phyloP scores from a whole-genome alignment of 176 grass and related monocot species.

The Lolium multiflorum region DNA sequence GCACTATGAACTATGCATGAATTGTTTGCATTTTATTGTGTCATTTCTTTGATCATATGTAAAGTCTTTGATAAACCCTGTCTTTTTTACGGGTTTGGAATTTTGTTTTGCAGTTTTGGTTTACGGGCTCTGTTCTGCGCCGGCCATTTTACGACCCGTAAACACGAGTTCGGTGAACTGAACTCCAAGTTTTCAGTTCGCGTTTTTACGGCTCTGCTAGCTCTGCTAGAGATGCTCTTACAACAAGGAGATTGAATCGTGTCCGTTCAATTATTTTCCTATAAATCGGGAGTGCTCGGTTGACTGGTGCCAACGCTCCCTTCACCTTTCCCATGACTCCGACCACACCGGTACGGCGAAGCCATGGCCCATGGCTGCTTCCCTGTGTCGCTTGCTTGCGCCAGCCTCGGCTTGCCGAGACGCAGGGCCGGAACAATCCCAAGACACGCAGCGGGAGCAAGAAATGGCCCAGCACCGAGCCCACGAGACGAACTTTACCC shows the following conservation, averaged over 20 bases:
- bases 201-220: no score
- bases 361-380: conserved; percentile 35
- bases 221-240: no score
- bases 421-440: background rate
- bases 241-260: background rate
- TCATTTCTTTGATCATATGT: no score
- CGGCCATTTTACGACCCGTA: no score
- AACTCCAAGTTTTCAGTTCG: no score
- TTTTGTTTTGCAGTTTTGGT: no score
- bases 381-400: conserved; percentile 33
- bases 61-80: no score
- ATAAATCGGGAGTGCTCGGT: background rate
- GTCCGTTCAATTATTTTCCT: background rate
- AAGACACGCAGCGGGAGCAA: conserved; percentile 17
- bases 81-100: no score
- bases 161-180: no score
- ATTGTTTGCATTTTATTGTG: no score
- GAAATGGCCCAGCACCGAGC: conserved; percentile 36
- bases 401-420: background rate
- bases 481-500: conserved; percentile 31
- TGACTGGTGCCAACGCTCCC: background rate
- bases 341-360: background rate
- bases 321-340: background rate
- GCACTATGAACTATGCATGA: no score
- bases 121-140: no score